Evolutionary conservation across 1,284 basidiomycete genomes (phyloP), one percentile per base, ranked within the genome.

Genomic region (Ustilago esculenta): DNA sequence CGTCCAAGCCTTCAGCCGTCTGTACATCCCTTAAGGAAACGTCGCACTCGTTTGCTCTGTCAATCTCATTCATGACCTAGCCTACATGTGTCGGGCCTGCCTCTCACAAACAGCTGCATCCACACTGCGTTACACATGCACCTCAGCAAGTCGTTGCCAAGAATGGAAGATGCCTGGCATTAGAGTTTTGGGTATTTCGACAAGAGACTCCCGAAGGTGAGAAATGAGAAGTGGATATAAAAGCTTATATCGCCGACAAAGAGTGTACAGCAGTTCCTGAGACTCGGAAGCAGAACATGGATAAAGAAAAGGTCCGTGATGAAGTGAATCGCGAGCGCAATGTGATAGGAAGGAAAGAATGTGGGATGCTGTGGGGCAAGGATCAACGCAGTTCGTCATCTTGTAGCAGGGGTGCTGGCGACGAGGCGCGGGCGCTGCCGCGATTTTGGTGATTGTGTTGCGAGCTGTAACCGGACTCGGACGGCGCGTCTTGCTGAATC

Each of bases 21-120:
- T 77, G 35, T 77, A 68, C 48, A 51, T 77, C 7, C 75, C 75
- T 4, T 77, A 67, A 48, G 21, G 5, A 35, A n/a, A n/a, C n/a
- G n/a, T n/a, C 17, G 15, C 18, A 24, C 20, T 9, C 18, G 23
- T 9, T 27, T 8, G 4, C 29, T 11, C 6, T 20, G 35, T 15
- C 17, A 17, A 36, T 36, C 20, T 36, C 35, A 20, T 18, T 8
- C 17, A 29, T 29, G 6, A 12, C 27, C 7, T 29, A 12, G 6
- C 27, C 12, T 29, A 6, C 27, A 29, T 6, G 7, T 29, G 27
- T n/a, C n/a, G n/a, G n/a, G n/a, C n/a, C n/a, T n/a, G n/a, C n/a
- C n/a, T n/a, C n/a, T n/a, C n/a, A n/a, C n/a, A n/a, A n/a, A n/a
- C n/a, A n/a, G n/a, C n/a, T n/a, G n/a, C n/a, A n/a, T n/a, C n/a